Conservation (phyloP, 1,284 basidiomycete genomes). For the Tremellales sp. region DNA sequence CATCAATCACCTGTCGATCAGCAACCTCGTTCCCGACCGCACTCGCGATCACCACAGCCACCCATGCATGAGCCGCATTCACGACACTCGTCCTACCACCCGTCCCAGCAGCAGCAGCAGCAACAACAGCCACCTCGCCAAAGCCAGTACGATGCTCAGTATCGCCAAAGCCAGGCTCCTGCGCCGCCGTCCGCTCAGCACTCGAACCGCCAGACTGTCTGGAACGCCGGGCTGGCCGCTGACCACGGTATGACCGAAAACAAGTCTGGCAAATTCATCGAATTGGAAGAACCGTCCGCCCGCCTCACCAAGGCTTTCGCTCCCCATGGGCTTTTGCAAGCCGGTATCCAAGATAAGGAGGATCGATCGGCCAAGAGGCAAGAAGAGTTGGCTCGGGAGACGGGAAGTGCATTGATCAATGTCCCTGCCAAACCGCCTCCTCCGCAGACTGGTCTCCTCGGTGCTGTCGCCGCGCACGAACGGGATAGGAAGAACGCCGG, state of each 20-base stretch:
- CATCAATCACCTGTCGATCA: neutral
- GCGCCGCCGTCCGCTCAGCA: slow-evolving; percentile 58
- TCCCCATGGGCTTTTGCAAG: slow-evolving; percentile 88
- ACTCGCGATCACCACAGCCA: slow-evolving; percentile 5
- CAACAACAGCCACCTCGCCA: slow-evolving; percentile 4
- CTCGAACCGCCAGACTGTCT: slow-evolving; percentile 54
- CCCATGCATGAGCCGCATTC: neutral
- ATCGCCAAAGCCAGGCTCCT: slow-evolving; percentile 44
- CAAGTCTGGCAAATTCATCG: slow-evolving; percentile 60
- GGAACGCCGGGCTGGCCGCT: slow-evolving; percentile 76
- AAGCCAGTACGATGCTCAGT: slow-evolving; percentile 10
- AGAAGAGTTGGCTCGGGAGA: slow-evolving; percentile 86
- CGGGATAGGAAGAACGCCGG: slow-evolving; percentile 89
- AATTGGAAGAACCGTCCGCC: slow-evolving; percentile 67
- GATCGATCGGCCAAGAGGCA: slow-evolving; percentile 92
- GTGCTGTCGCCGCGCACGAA: slow-evolving; percentile 92
- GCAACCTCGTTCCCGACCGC: slow-evolving; percentile 8
- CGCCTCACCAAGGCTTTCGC: slow-evolving; percentile 88
- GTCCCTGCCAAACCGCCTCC: slow-evolving; percentile 91
- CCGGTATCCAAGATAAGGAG: slow-evolving; percentile 90
- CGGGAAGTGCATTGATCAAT: slow-evolving; percentile 84
- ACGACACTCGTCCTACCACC: neutral
- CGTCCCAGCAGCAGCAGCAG: slow-evolving; percentile 6
- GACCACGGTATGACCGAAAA: slow-evolving; percentile 53
- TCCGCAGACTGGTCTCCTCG: slow-evolving; percentile 90